phyloP scores from a whole-genome alignment of 495 filamentous ascomycete genomes.

The Hypoxylon crocopeplum region DNA sequence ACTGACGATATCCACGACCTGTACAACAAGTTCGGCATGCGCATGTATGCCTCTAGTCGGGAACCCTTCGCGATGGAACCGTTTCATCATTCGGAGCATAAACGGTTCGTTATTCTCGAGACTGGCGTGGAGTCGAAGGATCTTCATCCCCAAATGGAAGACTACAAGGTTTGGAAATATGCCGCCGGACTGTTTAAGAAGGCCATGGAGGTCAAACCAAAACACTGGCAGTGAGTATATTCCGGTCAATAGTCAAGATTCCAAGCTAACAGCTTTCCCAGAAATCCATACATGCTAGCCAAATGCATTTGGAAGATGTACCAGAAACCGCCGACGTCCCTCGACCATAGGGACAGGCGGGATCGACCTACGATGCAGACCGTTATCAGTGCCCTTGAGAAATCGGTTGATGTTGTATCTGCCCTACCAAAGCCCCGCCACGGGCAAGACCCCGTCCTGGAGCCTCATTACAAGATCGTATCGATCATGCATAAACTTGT shows the following conservation, averaged over 20 bases:
- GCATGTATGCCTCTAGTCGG: constrained; percentile 88
- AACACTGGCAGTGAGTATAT: constrained; percentile 79
- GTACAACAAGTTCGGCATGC: constrained; percentile 87
- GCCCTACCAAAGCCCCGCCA: constrained; percentile 78
- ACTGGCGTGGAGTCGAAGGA: constrained; percentile 69
- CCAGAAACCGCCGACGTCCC: constrained; percentile 60
- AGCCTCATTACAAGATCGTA: constrained; percentile 95
- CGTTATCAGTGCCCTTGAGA: constrained; percentile 66
- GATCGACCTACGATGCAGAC: constrained; percentile 59
- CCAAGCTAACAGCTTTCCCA: constrained; percentile 37
- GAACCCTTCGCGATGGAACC: constrained; percentile 91
- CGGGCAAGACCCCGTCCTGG: constrained; percentile 83
- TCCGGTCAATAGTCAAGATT: not conserved
- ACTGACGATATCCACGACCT: constrained; percentile 76
- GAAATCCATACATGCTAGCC: constrained; percentile 85
- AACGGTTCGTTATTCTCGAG: constrained; percentile 75
- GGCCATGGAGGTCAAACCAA: constrained; percentile 74
- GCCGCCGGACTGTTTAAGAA: constrained; percentile 79
- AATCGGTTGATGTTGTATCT: constrained; percentile 69
- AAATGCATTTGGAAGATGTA: constrained; percentile 98
- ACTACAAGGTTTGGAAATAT: constrained; percentile 86
- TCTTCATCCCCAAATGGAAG: constrained; percentile 73
- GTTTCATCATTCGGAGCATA: constrained; percentile 75
- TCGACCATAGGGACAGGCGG: constrained; percentile 51
- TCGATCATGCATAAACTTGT: constrained; percentile 88